phyloP scores from a whole-genome alignment of 73 alveolate species.

The Paramecium octaurelia region DNA sequence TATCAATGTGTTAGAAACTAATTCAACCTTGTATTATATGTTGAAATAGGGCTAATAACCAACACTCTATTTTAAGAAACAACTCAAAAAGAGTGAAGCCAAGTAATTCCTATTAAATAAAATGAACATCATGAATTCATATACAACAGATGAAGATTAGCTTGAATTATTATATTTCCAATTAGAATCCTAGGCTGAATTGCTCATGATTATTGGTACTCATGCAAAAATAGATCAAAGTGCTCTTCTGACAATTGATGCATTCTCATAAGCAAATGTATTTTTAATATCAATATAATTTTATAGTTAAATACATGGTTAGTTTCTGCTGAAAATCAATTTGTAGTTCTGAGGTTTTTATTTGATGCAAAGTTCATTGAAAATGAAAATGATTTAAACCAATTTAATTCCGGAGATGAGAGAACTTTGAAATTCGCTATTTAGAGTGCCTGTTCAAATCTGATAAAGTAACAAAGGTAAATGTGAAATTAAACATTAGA shows the following conservation, averaged over 20 bases:
- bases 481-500: not conserved
- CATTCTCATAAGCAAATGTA: not conserved
- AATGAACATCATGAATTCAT: not conserved
- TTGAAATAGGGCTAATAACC: not conserved
- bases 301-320: conserved; percentile 34
- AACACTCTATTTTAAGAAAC: not conserved
- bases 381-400: not conserved
- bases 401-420: conserved; percentile 2
- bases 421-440: not conserved
- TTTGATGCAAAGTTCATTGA: not conserved
- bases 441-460: not conserved
- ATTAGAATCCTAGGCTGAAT: conserved; percentile 7
- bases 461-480: not conserved
- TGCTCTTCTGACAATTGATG: not conserved
- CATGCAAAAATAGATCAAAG: not conserved
- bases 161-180: not conserved
- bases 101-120: not conserved
- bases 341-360: not conserved
- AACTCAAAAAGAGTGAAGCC: not conserved
- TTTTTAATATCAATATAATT: not conserved
- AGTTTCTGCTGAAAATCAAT: not conserved
- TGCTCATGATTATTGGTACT: not conserved
- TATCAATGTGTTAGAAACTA: not conserved
- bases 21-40: conserved; percentile 17
- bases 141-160: not conserved